Base-by-base conservation (phyloP, 1,284 basidiomycete genomes). In the Irpex lacteus region DNA sequence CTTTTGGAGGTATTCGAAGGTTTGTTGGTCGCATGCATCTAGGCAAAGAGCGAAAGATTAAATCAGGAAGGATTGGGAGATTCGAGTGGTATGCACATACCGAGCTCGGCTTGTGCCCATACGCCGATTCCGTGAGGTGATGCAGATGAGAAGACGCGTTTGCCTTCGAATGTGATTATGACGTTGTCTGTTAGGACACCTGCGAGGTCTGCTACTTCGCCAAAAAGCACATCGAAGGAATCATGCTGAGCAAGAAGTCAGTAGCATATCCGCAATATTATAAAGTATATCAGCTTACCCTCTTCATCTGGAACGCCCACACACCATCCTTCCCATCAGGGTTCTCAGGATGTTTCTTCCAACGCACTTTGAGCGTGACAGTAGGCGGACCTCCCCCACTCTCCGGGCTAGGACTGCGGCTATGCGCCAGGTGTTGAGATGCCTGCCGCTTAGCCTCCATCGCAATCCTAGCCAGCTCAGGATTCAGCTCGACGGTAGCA, bases 1-100 rank as follows among this genome's bases (percentile, higher is more conserved):
- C 26, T 76, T 73, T 38, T 83, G 85, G 19, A 89, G 74, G 68
- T 88, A 88, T 36, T 88, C 84, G 69, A 82, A 85, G 1, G 90
- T 87, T 2, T 69, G 69, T 67, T 82, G 81, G 61, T 87, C 84
- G 68, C 83, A 92, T 4, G 86, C 91, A 66, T 85, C 90, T 92
- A 67, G 6, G 6, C 32, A 6, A 6, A 6, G 5, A 6, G 32
- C 6, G 32, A 34, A 34, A 34, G 63, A 11, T 57, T 63, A 49
- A 65, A 56, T 40, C 44, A 44, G 63, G 47, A 19, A 59, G 32
- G 59, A 4, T 26, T 37, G 37, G n/a, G 21, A 26, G 9, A 32
- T 44, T 60, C 36, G 60, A 38, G 5, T 13, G 38, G 40, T n/a
- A 19, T 19, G 59, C 2, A 78, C 83, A 19, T 60, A 90, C 90